Percentiles rank a stretch among this genome's conserved stretches.
Conservation (phyloP, 2,329 filamentous ascomycete species). For the Trichoderma arundinaceum region DNA sequence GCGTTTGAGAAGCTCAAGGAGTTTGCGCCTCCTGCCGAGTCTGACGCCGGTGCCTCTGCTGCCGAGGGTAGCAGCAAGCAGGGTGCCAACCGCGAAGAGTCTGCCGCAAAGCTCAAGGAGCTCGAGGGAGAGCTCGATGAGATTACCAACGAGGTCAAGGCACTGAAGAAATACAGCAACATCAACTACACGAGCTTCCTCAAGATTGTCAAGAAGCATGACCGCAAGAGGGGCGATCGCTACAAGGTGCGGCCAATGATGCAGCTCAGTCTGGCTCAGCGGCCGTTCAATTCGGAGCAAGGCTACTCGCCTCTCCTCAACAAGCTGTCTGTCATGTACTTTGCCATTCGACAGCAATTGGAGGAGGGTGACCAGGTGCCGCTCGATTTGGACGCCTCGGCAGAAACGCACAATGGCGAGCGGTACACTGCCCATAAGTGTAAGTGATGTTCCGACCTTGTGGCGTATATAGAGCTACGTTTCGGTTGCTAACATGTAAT, state of each 20-base stretch:
- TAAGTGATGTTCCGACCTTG: slow-evolving; percentile 49
- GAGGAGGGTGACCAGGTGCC: slow-evolving; percentile 60
- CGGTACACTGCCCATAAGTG: slow-evolving; percentile 87
- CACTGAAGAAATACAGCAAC: slow-evolving; percentile 92
- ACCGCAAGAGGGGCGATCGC: slow-evolving; percentile 83
- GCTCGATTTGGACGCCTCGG: slow-evolving; percentile 57
- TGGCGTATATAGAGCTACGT: neutral
- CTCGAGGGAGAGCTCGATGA: slow-evolving; percentile 80
- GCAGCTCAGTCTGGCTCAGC: slow-evolving; percentile 83
- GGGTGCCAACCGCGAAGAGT: slow-evolving; percentile 55
- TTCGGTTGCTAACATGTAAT: slow-evolving; percentile 20
- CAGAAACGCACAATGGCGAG: slow-evolving; percentile 68
- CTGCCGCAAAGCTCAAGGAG: slow-evolving; percentile 65
- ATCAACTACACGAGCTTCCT: slow-evolving; percentile 98
- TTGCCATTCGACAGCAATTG: slow-evolving; percentile 84
- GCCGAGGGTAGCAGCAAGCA: slow-evolving; percentile 35
- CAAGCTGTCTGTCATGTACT: slow-evolving; percentile 93
- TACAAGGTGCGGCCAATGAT: slow-evolving; percentile 93
- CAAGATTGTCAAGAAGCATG: slow-evolving; percentile 99
- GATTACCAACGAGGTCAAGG: slow-evolving; percentile 88
- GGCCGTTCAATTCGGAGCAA: slow-evolving; percentile 90
- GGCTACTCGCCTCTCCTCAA: slow-evolving; percentile 90
- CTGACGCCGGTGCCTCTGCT: slow-evolving; percentile 46
- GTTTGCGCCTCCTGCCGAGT: slow-evolving; percentile 60
- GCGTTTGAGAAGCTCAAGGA: slow-evolving; percentile 77